Evolutionary conservation across 2,329 filamentous ascomycete genomes (phyloP).

Genomic region (Lithohypha guttulata): DNA sequence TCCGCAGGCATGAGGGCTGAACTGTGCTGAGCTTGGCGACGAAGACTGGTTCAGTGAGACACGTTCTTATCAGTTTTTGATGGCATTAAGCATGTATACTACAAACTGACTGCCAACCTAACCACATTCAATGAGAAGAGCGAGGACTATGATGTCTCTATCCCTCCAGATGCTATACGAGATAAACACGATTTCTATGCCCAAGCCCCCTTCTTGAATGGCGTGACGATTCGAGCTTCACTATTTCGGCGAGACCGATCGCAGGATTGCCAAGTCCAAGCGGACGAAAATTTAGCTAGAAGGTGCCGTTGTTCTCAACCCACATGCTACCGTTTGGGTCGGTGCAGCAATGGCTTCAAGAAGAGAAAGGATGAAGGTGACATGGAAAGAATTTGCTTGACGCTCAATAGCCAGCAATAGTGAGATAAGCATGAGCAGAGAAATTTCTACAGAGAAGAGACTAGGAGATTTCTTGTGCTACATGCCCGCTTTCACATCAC

Average conservation of each 20-base stretch:
- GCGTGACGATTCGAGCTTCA: too few species aligned
- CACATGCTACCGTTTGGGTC: constrained; percentile 22
- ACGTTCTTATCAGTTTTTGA: constrained; percentile 47
- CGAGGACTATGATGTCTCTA: constrained; percentile 26
- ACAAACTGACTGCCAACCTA: constrained; percentile 46
- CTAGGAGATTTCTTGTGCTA: neutral
- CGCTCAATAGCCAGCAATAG: too few species aligned
- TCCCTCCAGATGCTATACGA: constrained; percentile 28
- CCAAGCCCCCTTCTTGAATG: constrained; percentile 30
- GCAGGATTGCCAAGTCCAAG: constrained; percentile 9
- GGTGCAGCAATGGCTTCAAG: too few species aligned
- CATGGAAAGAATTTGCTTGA: too few species aligned
- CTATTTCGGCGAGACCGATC: too few species aligned
- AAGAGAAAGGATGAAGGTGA: too few species aligned
- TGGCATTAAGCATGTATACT: constrained; percentile 47
- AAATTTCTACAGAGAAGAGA: too few species aligned
- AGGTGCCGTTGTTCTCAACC: constrained; percentile 21
- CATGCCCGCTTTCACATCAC: neutral
- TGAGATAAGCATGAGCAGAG: too few species aligned
- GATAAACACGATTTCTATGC: constrained; percentile 36
- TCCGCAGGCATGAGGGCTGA: constrained; percentile 49
- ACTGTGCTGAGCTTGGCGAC: constrained; percentile 57
- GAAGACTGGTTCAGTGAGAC: constrained; percentile 50
- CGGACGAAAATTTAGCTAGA: constrained; percentile 18
- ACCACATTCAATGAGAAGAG: constrained; percentile 31